These are phyloP conservation scores for Ganoderma multipileum DNA, from an alignment of 1,284 basidiomycete species.

Conservation along the genomic window DNA sequence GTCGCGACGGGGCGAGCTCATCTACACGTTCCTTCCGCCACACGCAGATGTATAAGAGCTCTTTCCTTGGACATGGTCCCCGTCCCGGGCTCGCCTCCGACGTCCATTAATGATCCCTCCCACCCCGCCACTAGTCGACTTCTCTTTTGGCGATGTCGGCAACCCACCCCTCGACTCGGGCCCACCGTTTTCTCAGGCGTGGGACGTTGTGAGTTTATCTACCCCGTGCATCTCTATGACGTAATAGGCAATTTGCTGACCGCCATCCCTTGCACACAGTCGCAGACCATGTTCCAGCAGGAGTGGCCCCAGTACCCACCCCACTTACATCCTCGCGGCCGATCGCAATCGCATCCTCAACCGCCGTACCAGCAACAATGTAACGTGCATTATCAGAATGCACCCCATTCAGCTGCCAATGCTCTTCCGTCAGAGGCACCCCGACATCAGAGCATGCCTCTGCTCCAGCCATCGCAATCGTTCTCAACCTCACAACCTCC, in stretches of 20 bases:
- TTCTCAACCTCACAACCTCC: background rate
- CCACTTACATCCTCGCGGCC: background rate
- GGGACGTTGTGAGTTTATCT: constrained; percentile 7
- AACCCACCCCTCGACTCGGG: constrained; percentile 5
- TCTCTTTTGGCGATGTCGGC: constrained; percentile 9
- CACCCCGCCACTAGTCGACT: constrained; percentile 10
- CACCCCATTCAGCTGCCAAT: background rate
- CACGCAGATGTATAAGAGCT: constrained; percentile 20
- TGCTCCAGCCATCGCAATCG: background rate
- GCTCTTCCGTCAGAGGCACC: background rate
- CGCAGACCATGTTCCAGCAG: background rate
- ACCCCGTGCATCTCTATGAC: background rate
- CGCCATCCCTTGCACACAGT: background rate
- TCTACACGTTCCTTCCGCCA: constrained; percentile 23
- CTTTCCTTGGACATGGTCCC: background rate
- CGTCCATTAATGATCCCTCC: constrained; percentile 15
- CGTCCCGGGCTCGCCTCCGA: background rate
- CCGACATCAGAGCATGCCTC: background rate
- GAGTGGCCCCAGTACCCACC: constrained; percentile 1
- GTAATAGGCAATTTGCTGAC: constrained; percentile 2
- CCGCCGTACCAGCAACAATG: background rate
- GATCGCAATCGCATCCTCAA: background rate
- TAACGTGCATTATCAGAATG: background rate
- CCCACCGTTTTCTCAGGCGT: background rate
- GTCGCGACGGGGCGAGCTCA: constrained; percentile 12